These are phyloP conservation scores for Ophiostoma sp. DNA, from an alignment of 2,329 filamentous ascomycete genomes.

Conservation along the genomic window DNA sequence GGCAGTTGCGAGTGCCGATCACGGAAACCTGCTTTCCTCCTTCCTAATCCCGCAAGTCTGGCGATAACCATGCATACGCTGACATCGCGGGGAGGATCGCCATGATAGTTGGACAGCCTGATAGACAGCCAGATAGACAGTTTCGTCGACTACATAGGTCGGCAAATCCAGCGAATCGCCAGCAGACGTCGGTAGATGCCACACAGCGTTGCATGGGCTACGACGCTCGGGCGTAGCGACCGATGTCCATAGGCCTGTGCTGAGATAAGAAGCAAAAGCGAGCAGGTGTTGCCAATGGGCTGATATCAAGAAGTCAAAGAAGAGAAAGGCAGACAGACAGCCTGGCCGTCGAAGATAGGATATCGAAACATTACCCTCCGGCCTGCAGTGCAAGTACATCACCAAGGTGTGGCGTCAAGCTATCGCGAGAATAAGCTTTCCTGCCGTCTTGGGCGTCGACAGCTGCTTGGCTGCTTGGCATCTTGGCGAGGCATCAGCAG, in stretches of 20 bases:
- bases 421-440: slow-evolving; percentile 1
- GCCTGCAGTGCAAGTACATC: too few species aligned
- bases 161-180: neutral
- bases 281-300: neutral
- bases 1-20: neutral
- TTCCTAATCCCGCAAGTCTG: slow-evolving; percentile 7
- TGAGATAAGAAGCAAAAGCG: neutral
- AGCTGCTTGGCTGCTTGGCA: neutral
- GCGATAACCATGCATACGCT: neutral
- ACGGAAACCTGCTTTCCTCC: neutral
- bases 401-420: neutral
- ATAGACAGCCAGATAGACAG: neutral
- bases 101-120: neutral
- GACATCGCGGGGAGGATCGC: neutral
- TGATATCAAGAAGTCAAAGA: neutral
- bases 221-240: neutral
- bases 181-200: neutral
- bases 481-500: neutral
- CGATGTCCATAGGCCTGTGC: neutral
- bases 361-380: too few species aligned
- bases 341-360: too few species aligned
- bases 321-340: too few species aligned
- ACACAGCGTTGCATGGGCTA: neutral
- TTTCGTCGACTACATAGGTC: neutral
- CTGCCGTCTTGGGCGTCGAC: neutral